Evolutionary conservation across 805 yeast species (phyloP).

Genomic region (Kazachstania bromeliacearum): DNA sequence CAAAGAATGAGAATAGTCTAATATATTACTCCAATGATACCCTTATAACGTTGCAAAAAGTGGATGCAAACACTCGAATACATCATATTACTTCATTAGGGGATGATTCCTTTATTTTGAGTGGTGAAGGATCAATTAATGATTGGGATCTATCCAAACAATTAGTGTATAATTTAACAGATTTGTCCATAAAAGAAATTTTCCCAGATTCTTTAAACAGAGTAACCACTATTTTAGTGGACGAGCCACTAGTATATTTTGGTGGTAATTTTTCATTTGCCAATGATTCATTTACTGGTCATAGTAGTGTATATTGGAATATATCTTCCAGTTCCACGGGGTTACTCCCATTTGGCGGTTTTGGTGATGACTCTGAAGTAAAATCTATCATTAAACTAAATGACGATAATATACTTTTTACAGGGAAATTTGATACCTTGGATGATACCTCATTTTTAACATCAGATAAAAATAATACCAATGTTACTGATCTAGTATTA

Average conservation of each 20-base stretch:
- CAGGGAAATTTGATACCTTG: conserved; percentile 62
- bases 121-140: conserved; percentile 25
- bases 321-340: conserved; percentile 32
- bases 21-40: conserved; percentile 24
- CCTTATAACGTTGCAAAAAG: conserved; percentile 14
- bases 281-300: conserved; percentile 29
- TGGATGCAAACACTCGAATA: conserved; percentile 11
- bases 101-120: conserved; percentile 28
- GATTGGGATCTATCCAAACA: conserved; percentile 24
- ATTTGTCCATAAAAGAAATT: conserved; percentile 18
- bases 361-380: conserved; percentile 48
- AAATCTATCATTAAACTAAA: conserved; percentile 51
- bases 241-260: conserved; percentile 49
- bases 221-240: conserved; percentile 42
- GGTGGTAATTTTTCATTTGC: conserved; percentile 70
- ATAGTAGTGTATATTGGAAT: conserved; percentile 57
- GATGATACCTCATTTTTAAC: conserved; percentile 37
- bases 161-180: conserved; percentile 27
- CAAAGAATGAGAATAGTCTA: conserved; percentile 9
- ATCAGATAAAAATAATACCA: conserved; percentile 7
- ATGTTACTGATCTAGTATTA: conserved; percentile 33
- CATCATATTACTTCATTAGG: conserved; percentile 24
- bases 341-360: conserved; percentile 66
- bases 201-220: conserved; percentile 15
- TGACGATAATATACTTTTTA: conserved; percentile 54